These are phyloP conservation scores for Juncus effusus DNA, from an alignment of 176 grass and related monocot genomes.

Conservation along the genomic window DNA sequence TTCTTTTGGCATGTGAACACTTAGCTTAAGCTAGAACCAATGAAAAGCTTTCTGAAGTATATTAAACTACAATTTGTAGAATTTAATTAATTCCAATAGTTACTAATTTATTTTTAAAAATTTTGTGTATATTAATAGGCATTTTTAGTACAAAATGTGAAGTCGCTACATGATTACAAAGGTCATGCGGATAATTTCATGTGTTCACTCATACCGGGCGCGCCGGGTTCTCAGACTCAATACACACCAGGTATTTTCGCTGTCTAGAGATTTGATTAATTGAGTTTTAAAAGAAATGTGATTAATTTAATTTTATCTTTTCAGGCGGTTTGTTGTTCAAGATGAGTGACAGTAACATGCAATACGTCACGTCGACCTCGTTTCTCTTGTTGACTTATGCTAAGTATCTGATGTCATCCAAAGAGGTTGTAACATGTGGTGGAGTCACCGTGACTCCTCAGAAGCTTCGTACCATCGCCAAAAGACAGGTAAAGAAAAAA, in stretches of 20 bases:
- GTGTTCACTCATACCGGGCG: conserved; percentile 82
- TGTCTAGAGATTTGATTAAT: neutral
- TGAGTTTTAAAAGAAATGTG: neutral
- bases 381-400: conserved; percentile 93
- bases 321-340: conserved; percentile 65
- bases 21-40: too few species aligned
- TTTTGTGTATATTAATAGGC: conserved; percentile 24
- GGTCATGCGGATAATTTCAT: conserved; percentile 78
- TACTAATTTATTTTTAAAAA: neutral
- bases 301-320: neutral
- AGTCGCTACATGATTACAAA: conserved; percentile 68
- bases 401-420: conserved; percentile 77
- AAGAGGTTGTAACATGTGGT: conserved; percentile 53
- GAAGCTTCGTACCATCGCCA: conserved; percentile 66
- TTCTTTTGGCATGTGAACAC: too few species aligned
- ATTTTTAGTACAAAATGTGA: conserved; percentile 77
- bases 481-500: conserved; percentile 38
- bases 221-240: conserved; percentile 44
- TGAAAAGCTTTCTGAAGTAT: too few species aligned
- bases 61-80: neutral
- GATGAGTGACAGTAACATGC: conserved; percentile 92
- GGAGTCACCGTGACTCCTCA: conserved; percentile 53
- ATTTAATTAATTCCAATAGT: neutral
- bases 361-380: conserved; percentile 91
- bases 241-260: conserved; percentile 41